phyloP scores from a whole-genome alignment of 2,329 filamentous ascomycete genomes.

The Cytospora paraplurivora region DNA sequence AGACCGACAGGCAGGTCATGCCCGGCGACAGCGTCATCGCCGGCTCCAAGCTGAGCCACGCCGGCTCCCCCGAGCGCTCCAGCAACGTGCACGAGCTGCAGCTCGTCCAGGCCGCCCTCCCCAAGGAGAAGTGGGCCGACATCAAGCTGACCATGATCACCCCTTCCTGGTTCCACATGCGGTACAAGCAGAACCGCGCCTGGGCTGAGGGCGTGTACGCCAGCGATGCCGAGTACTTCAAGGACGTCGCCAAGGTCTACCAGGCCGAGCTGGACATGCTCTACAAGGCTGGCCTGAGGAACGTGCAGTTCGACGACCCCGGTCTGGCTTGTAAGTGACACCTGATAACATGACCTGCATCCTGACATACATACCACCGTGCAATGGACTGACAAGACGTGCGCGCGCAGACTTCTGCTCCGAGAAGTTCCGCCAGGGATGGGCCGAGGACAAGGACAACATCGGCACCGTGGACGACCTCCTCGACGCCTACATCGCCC shows the following conservation, averaged over 20 bases:
- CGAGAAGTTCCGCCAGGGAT: conserved; percentile 69
- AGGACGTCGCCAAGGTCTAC: conserved; percentile 66
- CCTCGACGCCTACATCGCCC: conserved; percentile 72
- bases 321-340: conserved; percentile 63
- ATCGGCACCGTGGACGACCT: conserved; percentile 69
- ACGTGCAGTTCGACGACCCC: conserved; percentile 70
- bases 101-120: conserved; percentile 49
- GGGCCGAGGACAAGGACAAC: conserved; percentile 68
- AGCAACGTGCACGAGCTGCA: conserved; percentile 55
- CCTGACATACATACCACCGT: not conserved
- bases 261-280: conserved; percentile 62
- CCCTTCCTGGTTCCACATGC: conserved; percentile 56
- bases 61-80: conserved; percentile 42
- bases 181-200: conserved; percentile 57
- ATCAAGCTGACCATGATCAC: conserved; percentile 60
- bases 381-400: conserved; percentile 2
- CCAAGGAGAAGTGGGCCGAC: conserved; percentile 50
- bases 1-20: conserved; percentile 56
- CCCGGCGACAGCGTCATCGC: conserved; percentile 59
- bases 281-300: conserved; percentile 63
- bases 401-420: conserved; percentile 68
- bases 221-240: conserved; percentile 64
- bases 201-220: conserved; percentile 59
- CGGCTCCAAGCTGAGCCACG: conserved; percentile 48
- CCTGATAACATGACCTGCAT: not conserved